phyloP scores from a whole-genome alignment of 129 eudicot species.

The Ambrosia artemisiifolia region DNA sequence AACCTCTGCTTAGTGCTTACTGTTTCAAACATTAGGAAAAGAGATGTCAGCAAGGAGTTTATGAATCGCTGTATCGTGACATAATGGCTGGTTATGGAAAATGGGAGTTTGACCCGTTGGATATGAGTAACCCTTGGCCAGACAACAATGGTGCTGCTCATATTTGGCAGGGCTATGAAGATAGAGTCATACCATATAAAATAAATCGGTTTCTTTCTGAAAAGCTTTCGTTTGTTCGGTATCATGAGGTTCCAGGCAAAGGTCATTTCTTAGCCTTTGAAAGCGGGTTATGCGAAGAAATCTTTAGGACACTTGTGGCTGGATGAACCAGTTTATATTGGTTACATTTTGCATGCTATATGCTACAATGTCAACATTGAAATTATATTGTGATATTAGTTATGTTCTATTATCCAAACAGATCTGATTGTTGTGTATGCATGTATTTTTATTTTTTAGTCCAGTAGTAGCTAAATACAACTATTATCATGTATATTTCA shows the following conservation, averaged over 20 bases:
- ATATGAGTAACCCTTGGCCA: conserved; percentile 58
- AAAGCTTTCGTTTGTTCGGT: conserved; percentile 56
- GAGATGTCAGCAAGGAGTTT: conserved; percentile 53
- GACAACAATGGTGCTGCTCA: conserved; percentile 55
- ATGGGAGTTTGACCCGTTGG: conserved; percentile 71
- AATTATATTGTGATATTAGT: not conserved
- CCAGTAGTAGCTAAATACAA: not conserved
- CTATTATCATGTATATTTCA: conserved; percentile 3
- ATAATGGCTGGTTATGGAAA: conserved; percentile 48
- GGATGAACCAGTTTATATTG: conserved; percentile 22
- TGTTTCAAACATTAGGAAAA: conserved; percentile 38
- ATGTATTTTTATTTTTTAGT: not conserved
- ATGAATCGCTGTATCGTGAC: conserved; percentile 61
- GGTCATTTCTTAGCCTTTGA: conserved; percentile 49
- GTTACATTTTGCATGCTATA: conserved; percentile 2
- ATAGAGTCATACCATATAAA: conserved; percentile 44
- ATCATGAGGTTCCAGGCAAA: conserved; percentile 57
- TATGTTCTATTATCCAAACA: not conserved
- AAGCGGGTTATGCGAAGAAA: conserved; percentile 36
- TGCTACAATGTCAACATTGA: not conserved
- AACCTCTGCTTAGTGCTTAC: not conserved
- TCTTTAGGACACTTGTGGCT: conserved; percentile 43
- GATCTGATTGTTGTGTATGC: not conserved
- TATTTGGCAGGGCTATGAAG: conserved; percentile 66
- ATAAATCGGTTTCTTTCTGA: conserved; percentile 42